Evolutionary conservation across 805 yeast genomes (phyloP), one percentile per base, ranked within the genome.

Genomic region (Tetrapisispora iriomotensis): DNA sequence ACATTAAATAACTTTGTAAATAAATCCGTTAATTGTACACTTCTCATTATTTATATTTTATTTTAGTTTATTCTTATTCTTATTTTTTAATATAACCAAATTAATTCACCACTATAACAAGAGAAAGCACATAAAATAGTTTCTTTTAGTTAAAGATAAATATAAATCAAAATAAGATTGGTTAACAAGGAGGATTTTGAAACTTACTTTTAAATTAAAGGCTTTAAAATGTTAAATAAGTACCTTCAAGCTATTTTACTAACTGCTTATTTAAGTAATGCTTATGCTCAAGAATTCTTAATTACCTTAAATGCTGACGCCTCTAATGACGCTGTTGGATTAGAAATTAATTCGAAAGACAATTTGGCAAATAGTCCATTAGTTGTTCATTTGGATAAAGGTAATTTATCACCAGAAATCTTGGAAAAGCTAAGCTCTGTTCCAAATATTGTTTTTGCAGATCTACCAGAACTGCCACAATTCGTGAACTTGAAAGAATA

Each of bases 381-480:
- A 27, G 38, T 40, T 6, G 43, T 49, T 27, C 47, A 44, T 33
- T 22, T 47, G 21, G 53, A 51, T 25, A 47, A 42, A 18, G 43
- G 37, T n/a, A 38, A 42, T 2, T 35, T 51, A 30, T 43, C 55
- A 13, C 47, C 53, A 19, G 54, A 50, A 35, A 36, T 51, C 6
- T 20, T 53, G 14, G 48, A 47, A 29, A 41, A 45, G 26, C 33
- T 56, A 33, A 41, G 45, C 33, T 43, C 39, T 10, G 44, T 52
- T 19, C 50, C 58, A 0, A 54, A 53, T 38, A 46, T 54, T 39
- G 45, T 53, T 2, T 47, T 56, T 44, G 48, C 54, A 24, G 53
- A 51, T 42, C 36, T 53, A 15, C 54, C 55, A n/a, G 53, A 45
- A 7, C 25, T 49, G 29, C 61, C 59, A 17, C 53, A 54, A 38